A percentile compares a stretch with the other conserved stretches of the same genome.
These are phyloP conservation scores for Cyphellophora attinorum DNA, from an alignment of 2,329 filamentous ascomycete species.

Conservation along the genomic window DNA sequence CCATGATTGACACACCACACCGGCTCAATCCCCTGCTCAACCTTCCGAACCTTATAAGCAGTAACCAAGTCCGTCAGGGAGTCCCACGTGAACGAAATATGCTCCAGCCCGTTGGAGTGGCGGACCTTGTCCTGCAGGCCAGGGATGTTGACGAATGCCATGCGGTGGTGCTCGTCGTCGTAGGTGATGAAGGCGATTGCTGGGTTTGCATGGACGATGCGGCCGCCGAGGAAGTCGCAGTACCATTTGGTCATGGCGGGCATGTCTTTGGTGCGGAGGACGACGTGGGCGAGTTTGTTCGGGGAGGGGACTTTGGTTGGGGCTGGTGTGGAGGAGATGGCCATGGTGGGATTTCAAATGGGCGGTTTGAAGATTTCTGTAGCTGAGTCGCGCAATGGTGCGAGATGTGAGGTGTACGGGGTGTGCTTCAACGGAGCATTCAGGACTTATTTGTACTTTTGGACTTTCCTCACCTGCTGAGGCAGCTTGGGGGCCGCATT, in stretches of 20 bases:
- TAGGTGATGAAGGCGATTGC: slow-evolving; percentile 5
- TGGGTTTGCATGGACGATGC: slow-evolving; percentile 1
- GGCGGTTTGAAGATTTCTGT: too few species aligned
- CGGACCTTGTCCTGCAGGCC: slow-evolving; percentile 15
- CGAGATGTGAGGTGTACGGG: too few species aligned
- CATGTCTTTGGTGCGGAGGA: slow-evolving; percentile 8
- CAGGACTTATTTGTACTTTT: too few species aligned
- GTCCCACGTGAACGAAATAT: slow-evolving; percentile 34
- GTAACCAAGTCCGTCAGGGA: slow-evolving; percentile 25
- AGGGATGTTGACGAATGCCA: slow-evolving; percentile 28
- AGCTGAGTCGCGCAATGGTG: too few species aligned
- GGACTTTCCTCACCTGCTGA: too few species aligned
- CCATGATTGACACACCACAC: slow-evolving; percentile 40
- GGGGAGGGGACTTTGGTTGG: slow-evolving; percentile 3
- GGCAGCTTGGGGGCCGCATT: too few species aligned
- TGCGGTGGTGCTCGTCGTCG: slow-evolving; percentile 26
- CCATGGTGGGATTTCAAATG: background rate
- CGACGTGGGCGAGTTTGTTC: slow-evolving; percentile 8
- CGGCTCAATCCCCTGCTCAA: slow-evolving; percentile 19
- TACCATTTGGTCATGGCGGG: slow-evolving; percentile 6
- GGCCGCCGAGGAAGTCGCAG: slow-evolving; percentile 3
- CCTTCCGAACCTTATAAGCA: slow-evolving; percentile 25
- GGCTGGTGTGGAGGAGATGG: background rate
- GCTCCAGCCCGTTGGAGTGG: slow-evolving; percentile 27
- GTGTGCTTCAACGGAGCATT: too few species aligned